Evolutionary conservation across 2,329 filamentous ascomycete genomes (phyloP), one percentile per base, ranked within the genome.

Genomic region (Trichophyton schoenleinii): DNA sequence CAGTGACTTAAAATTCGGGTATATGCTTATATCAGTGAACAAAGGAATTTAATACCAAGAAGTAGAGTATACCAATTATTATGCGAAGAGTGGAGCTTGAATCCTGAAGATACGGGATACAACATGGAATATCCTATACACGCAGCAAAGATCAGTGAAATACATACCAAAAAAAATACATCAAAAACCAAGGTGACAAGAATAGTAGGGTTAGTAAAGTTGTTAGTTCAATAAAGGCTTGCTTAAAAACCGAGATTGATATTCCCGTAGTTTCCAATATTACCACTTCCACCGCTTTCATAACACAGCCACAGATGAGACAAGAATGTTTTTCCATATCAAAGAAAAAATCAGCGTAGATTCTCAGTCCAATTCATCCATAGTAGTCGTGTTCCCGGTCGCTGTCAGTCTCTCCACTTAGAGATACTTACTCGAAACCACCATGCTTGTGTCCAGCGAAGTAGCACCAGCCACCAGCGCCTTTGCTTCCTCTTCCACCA

Each of bases 401-500:
- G 6, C 41, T 44, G 3, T 44, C 41, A 20, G 11, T 38, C 34
- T 38, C 34, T 31, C 34, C 34, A 9, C 42, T 46, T 46, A 46
- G 2, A 48, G 44, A 48, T 48, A 48, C 44, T 48, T 48, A 48
- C 44, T 48, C 44, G 44, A 48, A 48, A 48, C 44, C 18, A 48
- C 44, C 9, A 48, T 48, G 6, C 22, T 22, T 20, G 44, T 48
- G 25, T 48, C 44, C 44, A 48, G 20, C 44, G 44, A 48, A 20
- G 44, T 48, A 13, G 57, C 57, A 15, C 36, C 57, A 25, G 34
- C 31, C 15, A 38, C 57, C 20, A 44, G n/a, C 36, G 28, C 59
- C 57, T 59, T 60, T 25, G 61, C 63, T 59, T 64, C 63, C 57
- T 62, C 53, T 44, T 65, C 63, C 20, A 65, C 61, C 38, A 60